phyloP scores from a whole-genome alignment of 1,284 basidiomycete genomes.

The Amylostereum areolatum region DNA sequence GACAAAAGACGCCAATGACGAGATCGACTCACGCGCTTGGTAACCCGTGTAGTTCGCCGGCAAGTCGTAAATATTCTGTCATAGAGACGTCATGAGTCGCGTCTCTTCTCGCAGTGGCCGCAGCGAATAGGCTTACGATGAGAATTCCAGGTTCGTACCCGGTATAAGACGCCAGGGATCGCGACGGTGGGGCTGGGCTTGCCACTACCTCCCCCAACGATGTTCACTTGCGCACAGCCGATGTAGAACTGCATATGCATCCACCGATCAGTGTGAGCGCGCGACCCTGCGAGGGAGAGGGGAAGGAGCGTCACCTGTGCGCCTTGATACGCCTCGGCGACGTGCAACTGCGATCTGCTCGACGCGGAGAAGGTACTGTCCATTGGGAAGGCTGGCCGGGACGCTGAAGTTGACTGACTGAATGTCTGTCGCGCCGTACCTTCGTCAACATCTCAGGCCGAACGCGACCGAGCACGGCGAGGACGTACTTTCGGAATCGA shows the following conservation, averaged over 20 bases:
- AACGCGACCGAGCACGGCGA: no score
- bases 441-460: no score
- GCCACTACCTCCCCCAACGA: slow-evolving; percentile 33
- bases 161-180: slow-evolving; percentile 29
- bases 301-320: slow-evolving; percentile 17
- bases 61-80: neutral
- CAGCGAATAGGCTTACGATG: slow-evolving; percentile 4
- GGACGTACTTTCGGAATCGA: no score
- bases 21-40: no score
- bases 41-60: neutral
- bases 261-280: neutral
- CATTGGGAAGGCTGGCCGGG: slow-evolving; percentile 20
- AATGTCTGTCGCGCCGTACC: slow-evolving; percentile 19
- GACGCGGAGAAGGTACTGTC: slow-evolving; percentile 22
- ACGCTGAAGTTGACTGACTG: slow-evolving; percentile 34
- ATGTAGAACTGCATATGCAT: slow-evolving; percentile 15
- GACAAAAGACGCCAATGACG: no score
- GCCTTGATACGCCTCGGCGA: slow-evolving; percentile 23
- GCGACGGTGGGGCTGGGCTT: slow-evolving; percentile 33
- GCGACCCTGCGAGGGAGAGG: neutral
- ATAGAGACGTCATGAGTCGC: no score
- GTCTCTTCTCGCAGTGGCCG: no score
- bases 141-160: neutral
- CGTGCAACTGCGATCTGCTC: slow-evolving; percentile 34
- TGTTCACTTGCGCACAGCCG: slow-evolving; percentile 31